phyloP scores from a whole-genome alignment of 352 stramenopile species.

The Blastocystis sp. region DNA sequence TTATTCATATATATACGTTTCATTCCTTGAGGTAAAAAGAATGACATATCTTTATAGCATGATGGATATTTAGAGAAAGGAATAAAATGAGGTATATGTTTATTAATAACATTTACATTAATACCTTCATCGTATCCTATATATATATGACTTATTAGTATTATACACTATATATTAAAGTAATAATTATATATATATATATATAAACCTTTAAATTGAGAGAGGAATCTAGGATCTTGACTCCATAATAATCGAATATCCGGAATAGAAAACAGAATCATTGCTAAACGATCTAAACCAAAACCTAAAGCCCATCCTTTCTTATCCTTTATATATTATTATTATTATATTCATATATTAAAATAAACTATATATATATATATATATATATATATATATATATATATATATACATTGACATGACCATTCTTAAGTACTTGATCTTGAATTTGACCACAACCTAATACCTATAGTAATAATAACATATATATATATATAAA shows the following conservation, averaged over 20 bases:
- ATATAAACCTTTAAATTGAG: conserved; percentile 40
- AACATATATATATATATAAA: too few species aligned
- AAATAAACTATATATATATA: too few species aligned
- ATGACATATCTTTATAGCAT: conserved; percentile 94
- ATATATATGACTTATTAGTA: too few species aligned
- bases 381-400: too few species aligned
- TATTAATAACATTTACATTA: conserved; percentile 5
- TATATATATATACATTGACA: conserved; percentile 53
- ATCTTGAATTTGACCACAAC: conserved; percentile 81
- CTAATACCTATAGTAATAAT: conserved; percentile 63
- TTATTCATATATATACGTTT: background rate
- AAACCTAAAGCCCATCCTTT: conserved; percentile 88
- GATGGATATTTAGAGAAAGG: conserved; percentile 92
- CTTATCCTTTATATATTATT: conserved; percentile 41
- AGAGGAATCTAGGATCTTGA: conserved; percentile 65
- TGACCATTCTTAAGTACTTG: conserved; percentile 72
- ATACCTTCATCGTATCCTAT: conserved; percentile 14
- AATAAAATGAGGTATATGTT: conserved; percentile 56
- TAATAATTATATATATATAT: too few species aligned
- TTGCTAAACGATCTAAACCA: conserved; percentile 85
- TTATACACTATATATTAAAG: too few species aligned
- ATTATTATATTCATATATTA: too few species aligned
- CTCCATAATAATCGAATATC: conserved; percentile 99
- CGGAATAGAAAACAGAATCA: conserved; percentile 95
- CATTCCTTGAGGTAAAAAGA: conserved; percentile 62